Conservation (phyloP, 441 rosid species). For the Euphorbia corollata region DNA sequence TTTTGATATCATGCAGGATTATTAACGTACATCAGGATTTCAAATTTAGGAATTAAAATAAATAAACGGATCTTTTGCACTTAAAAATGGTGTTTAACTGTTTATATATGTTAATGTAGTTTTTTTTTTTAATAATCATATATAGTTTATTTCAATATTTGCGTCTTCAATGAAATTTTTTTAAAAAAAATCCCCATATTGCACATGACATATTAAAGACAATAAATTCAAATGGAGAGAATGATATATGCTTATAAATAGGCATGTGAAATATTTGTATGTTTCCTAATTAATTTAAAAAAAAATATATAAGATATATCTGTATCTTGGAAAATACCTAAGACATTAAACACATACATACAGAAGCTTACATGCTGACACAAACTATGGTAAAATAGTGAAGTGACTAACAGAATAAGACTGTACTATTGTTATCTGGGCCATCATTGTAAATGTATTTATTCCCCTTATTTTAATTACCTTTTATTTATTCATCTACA, state of each 20-base stretch:
- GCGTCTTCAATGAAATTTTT: no score
- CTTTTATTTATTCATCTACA: not conserved
- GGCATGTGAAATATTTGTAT: not conserved
- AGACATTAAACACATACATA: not conserved
- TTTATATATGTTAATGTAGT: no score
- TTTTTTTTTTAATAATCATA: no score
- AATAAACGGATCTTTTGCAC: no score
- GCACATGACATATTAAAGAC: not conserved
- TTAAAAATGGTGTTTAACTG: no score
- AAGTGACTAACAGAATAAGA: not conserved
- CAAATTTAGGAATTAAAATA: no score
- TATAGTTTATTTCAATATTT: no score
- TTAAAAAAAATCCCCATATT: no score
- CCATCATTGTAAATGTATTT: slow-evolving; percentile 6
- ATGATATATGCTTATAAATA: not conserved
- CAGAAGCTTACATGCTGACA: slow-evolving; percentile 8
- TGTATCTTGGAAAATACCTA: slow-evolving; percentile 1
- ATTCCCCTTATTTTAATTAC: not conserved
- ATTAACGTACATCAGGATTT: no score
- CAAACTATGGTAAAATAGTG: not conserved
- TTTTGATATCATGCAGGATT: no score
- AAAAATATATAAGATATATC: not conserved
- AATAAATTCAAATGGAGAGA: not conserved
- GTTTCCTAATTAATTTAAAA: not conserved
- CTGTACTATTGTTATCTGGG: slow-evolving; percentile 5